Evolutionary conservation across 495 filamentous ascomycete species (phyloP).

Genomic region (Neurospora sp.): DNA sequence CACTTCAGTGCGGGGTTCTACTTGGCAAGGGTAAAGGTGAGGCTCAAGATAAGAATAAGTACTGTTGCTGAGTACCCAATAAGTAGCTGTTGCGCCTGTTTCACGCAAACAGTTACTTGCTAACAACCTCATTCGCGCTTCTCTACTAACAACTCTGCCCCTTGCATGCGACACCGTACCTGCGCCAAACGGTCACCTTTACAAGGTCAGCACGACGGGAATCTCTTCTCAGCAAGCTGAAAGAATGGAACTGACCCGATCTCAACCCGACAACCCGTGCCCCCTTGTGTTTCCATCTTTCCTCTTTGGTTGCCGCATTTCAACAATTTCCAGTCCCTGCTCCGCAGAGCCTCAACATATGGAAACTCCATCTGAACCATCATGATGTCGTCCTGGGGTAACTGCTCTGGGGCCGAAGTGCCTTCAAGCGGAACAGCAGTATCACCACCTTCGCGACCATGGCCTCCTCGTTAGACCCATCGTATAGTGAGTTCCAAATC

Average conservation of each 20-base stretch:
- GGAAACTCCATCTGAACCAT: not conserved
- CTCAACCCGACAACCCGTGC: not conserved
- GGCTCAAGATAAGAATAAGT: too few species aligned
- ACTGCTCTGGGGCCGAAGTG: not conserved
- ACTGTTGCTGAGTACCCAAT: too few species aligned
- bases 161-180: not conserved
- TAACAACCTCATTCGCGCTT: too few species aligned
- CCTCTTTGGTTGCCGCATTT: not conserved
- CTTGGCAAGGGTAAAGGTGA: not conserved
- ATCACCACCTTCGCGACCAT: not conserved
- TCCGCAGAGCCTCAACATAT: not conserved
- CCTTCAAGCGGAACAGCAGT: not conserved
- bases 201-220: not conserved
- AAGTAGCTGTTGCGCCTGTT: too few species aligned
- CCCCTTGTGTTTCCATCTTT: not conserved
- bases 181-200: not conserved
- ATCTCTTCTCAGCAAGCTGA: not conserved
- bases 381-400: not conserved
- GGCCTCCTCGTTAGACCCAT: not conserved
- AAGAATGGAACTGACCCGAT: not conserved
- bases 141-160: too few species aligned
- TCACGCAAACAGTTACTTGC: too few species aligned
- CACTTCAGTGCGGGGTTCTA: not conserved
- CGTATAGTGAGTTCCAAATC: not conserved
- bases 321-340: not conserved